Evolutionary conservation across 2,329 filamentous ascomycete genomes (phyloP), one percentile per base, ranked within the genome.

Genomic region (Colletotrichum sp.): DNA sequence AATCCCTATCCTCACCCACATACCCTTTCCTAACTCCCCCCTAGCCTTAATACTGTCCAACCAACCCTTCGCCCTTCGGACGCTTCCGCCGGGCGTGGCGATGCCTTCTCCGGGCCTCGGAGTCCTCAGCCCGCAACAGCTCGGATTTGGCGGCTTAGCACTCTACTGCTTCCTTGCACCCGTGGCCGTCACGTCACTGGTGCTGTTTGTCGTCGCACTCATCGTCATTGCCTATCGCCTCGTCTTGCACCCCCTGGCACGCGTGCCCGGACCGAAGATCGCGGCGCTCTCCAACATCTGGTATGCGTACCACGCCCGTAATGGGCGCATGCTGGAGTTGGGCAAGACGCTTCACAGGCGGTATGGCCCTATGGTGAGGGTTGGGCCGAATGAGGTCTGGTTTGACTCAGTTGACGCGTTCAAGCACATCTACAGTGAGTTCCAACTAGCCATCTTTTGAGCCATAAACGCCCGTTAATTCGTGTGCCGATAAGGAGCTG

Each of bases 331-430:
- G 79, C 81, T 83, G 6, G 78, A 81, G 9, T 68, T 91, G 5
- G 87, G 85, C 2, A 85, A 82, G 78, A 83, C 81, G 0, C 77
- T 91, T n/a, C 89, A 91, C 71, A 75, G 78, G 0, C 80, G 74
- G 13, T 90, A 91, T 75, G 90, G 90, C 0, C 85, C 88, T 0
- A 82, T 85, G 4, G 90, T 92, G n/a, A 85, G 90, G 1, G 86
- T 91, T 9, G 88, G 88, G 0, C 90, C 90, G 0, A 85, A 90
- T 39, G 89, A 91, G 78, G 84, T 91, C 8, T 91, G 89, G 87
- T 87, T 90, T 32, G 82, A 88, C 73, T 88, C 85, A 4, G 83
- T 80, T 26, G 87, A 89, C 64, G 89, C 87, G 0, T 89, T 88
- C 75, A 85, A 85, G 71, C 78, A 82, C 2, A 88, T 90, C 9